Conservation (phyloP, 805 yeast species). For the Maudiozyma saulgeensis region DNA sequence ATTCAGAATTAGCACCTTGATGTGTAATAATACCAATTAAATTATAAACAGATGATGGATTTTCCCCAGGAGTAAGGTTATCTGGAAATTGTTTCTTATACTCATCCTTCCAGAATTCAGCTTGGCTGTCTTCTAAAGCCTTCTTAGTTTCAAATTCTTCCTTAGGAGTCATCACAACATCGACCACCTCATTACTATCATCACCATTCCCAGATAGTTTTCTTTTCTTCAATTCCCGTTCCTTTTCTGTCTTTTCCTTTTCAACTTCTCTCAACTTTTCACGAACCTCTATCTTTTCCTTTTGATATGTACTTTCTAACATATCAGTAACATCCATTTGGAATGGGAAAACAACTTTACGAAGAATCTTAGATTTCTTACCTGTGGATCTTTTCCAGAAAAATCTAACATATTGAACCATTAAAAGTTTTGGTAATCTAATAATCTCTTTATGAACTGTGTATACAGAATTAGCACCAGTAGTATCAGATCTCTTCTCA, state of each 20-base stretch:
- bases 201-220: conserved; percentile 19
- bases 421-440: conserved; percentile 76
- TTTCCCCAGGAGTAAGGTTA: conserved; percentile 50
- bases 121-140: conserved; percentile 35
- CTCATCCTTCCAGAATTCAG: conserved; percentile 42
- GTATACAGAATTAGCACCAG: conserved; percentile 64
- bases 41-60: conserved; percentile 82
- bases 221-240: conserved; percentile 60
- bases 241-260: conserved; percentile 61
- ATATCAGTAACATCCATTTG: conserved; percentile 82
- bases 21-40: conserved; percentile 80
- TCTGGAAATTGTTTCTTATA: conserved; percentile 38
- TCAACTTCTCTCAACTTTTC: conserved; percentile 71
- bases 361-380: conserved; percentile 84
- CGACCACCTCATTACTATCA: conserved; percentile 6
- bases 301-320: conserved; percentile 67
- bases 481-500: conserved; percentile 64
- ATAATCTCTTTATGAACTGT: conserved; percentile 51
- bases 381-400: conserved; percentile 91
- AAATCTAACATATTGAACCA: conserved; percentile 88
- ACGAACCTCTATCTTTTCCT: conserved; percentile 57
- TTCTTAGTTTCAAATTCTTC: conserved; percentile 49
- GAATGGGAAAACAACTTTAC: conserved; percentile 92
- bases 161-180: conserved; percentile 33
- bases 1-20: conserved; percentile 90